Evolutionary conservation across 441 rosid genomes (phyloP).

Genomic region (Erodium chrysanthum): DNA sequence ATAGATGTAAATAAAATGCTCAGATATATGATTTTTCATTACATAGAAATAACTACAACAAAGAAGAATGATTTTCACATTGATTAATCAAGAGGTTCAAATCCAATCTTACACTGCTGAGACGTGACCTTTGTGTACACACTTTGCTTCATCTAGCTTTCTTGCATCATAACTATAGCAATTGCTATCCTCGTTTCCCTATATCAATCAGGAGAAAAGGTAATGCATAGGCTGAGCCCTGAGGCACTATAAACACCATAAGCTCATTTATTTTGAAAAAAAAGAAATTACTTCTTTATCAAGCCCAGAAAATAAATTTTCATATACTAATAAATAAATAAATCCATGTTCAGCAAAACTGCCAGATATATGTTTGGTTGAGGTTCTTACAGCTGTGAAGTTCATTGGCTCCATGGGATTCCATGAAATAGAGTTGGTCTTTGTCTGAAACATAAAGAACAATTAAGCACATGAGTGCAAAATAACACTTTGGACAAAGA

Average conservation of each 20-base stretch:
- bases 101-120: conserved; percentile 77
- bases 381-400: conserved; percentile 73
- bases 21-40: conserved; percentile 3
- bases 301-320: too few species aligned
- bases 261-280: too few species aligned
- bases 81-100: neutral
- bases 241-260: too few species aligned
- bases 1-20: conserved; percentile 9
- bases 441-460: conserved; percentile 47
- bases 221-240: too few species aligned
- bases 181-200: conserved; percentile 89
- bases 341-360: neutral
- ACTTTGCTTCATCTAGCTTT: conserved; percentile 75
- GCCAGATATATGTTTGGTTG: neutral
- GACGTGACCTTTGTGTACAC: conserved; percentile 93
- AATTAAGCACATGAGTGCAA: neutral
- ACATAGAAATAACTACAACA: neutral
- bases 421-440: conserved; percentile 84
- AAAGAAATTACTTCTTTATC: too few species aligned
- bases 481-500: neutral
- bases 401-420: conserved; percentile 99
- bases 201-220: conserved; percentile 11
- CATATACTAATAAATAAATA: too few species aligned
- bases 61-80: neutral
- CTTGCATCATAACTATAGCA: conserved; percentile 88